These are phyloP conservation scores for Cadophora sp. DNA, from an alignment of 2,329 filamentous ascomycete species.

Conservation along the genomic window DNA sequence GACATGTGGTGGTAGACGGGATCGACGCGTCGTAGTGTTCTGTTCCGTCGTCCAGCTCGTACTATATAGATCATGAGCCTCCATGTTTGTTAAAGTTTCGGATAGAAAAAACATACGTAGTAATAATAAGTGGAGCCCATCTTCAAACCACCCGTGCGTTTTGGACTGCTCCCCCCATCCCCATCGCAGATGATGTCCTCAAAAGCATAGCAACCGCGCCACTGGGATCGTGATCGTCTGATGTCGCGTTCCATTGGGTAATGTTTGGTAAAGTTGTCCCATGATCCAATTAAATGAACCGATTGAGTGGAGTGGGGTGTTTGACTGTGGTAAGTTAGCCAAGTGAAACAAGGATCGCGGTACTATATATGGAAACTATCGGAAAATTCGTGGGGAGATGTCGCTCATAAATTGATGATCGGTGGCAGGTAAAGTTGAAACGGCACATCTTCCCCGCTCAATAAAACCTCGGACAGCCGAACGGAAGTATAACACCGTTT, in stretches of 20 bases:
- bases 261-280: conserved; percentile 87
- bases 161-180: conserved; percentile 55
- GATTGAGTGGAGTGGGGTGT: conserved; percentile 67
- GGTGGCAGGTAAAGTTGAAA: conserved; percentile 29
- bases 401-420: conserved; percentile 31
- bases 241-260: conserved; percentile 84
- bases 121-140: conserved; percentile 97
- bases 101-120: conserved; percentile 69
- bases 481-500: conserved; percentile 18
- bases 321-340: conserved; percentile 52
- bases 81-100: conserved; percentile 41
- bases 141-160: conserved; percentile 79
- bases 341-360: conserved; percentile 28
- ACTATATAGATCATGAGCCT: conserved; percentile 58
- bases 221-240: conserved; percentile 76
- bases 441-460: conserved; percentile 17
- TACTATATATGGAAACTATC: conserved; percentile 11
- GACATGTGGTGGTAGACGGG: conserved; percentile 80
- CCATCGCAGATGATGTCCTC: conserved; percentile 86
- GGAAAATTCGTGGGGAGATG: conserved; percentile 22
- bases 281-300: conserved; percentile 86
- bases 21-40: conserved; percentile 78
- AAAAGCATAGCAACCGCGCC: conserved; percentile 89
- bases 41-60: conserved; percentile 78
- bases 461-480: conserved; percentile 24